Conservation (phyloP, 2,329 filamentous ascomycete genomes). For the Diaporthe velutina region DNA sequence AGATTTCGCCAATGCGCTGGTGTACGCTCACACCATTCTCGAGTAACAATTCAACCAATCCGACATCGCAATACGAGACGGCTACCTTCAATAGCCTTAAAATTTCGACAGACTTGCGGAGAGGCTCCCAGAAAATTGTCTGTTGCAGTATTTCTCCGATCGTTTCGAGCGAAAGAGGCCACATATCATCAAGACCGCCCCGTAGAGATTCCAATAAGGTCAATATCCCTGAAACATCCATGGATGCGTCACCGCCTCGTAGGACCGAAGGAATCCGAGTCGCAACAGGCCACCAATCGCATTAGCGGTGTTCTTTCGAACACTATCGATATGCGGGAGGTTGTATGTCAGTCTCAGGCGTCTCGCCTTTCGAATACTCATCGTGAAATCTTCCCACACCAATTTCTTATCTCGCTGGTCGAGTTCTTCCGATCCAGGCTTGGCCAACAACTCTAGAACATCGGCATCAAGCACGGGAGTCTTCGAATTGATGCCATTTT, state of each 20-base stretch:
- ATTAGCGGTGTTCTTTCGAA: too few species aligned
- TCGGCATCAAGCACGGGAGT: background rate
- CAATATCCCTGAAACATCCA: background rate
- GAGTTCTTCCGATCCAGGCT: background rate
- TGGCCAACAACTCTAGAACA: background rate
- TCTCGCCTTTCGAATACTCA: background rate
- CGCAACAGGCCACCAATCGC: background rate
- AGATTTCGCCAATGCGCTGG: background rate
- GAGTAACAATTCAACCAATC: background rate
- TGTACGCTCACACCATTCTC: background rate
- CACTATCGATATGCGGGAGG: accelerated
- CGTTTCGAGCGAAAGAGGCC: background rate
- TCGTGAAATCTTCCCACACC: background rate
- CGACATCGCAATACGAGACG: accelerated
- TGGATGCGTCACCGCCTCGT: background rate
- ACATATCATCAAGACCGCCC: background rate
- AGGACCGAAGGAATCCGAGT: background rate
- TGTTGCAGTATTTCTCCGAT: background rate
- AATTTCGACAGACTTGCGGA: background rate
- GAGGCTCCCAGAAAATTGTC: background rate
- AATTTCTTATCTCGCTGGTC: background rate
- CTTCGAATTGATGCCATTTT: background rate
- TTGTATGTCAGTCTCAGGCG: background rate
- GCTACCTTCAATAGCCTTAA: background rate
- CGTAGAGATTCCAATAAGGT: background rate